Evolutionary conservation across 345 rosid genomes (phyloP).

Genomic region (Raphanus sativus): DNA sequence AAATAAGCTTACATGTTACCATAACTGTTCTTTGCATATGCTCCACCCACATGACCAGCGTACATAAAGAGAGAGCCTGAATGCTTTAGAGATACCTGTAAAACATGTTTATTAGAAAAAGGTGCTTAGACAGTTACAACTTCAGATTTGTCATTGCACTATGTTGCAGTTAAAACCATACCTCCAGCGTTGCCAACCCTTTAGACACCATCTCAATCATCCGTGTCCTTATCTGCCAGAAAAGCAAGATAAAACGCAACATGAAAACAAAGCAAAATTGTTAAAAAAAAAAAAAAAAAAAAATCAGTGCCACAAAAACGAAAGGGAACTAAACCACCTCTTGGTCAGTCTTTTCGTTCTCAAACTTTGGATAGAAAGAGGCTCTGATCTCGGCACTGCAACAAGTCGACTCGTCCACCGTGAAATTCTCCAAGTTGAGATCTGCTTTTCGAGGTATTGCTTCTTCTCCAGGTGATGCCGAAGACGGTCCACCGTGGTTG

Average conservation of each 20-base stretch:
- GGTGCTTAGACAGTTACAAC: constrained; percentile 4
- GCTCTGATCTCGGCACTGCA: constrained; percentile 84
- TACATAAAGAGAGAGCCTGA: constrained; percentile 99
- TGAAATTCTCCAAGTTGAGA: constrained; percentile 32
- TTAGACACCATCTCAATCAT: constrained; percentile 91
- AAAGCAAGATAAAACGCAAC: constrained; percentile 8
- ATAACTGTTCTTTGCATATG: constrained; percentile 98
- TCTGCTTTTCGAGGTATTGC: too few species aligned
- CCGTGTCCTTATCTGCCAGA: constrained; percentile 67
- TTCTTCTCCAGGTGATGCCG: too few species aligned
- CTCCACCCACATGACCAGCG: constrained; percentile 87
- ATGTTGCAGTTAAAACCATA: too few species aligned
- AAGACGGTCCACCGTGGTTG: constrained; percentile 9
- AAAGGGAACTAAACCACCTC: constrained; percentile 51
- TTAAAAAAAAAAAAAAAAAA: background rate
- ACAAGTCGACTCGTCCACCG: constrained; percentile 63
- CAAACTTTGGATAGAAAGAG: constrained; percentile 95
- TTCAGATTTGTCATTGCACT: background rate
- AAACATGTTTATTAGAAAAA: constrained; percentile 24
- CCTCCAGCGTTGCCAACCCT: constrained; percentile 88
- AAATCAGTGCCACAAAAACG: background rate
- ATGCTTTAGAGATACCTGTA: constrained; percentile 90
- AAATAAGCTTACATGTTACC: constrained; percentile 76
- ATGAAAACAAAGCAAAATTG: background rate
- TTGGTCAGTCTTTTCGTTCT: constrained; percentile 97